Base-by-base conservation (phyloP, 2,329 filamentous ascomycete genomes). In the Venturia aucupariae region DNA sequence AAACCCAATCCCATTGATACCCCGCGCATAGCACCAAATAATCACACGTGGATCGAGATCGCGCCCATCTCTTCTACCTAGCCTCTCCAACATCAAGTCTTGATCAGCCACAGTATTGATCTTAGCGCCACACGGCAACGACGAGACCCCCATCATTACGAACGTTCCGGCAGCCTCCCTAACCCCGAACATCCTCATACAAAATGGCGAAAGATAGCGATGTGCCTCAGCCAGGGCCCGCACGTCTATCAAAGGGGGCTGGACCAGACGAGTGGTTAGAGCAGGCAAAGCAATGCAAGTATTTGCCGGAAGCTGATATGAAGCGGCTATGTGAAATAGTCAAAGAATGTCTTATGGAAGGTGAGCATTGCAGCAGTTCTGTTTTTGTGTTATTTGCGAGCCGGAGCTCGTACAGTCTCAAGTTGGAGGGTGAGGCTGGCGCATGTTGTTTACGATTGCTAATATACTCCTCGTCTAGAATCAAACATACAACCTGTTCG, bases 271-370 rank as follows among this genome's bases (percentile, higher is more conserved):
- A 97, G 79, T 99, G 94, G 94, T 84, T 99, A 39, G 90, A 94
- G 74, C 90, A 95, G 76, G 94, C 94, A 55, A 97, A 96, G 78
- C 90, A 94, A 77, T 97, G 94, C 80, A 94, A 96, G 76, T 97
- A 97, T 76, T 84, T 99, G 62, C 94, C 94, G 61, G 94, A 99
- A 78, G 80, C 88, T 67, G 91, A 95, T 72, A 99, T 99, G 94
- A 99, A 99, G 82, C 90, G 96, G 76, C 84, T 99, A 60, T 99
- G 94, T 76, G 94, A 99, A 80, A 96, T 96, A 74, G 94, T 97
- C 67, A 99, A 99, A 81, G 94, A 97, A 78, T 95, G 91, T 69
- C 83, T 99, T 72, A 99, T 99, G 94, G 94, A 99, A 82, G 91
- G 91, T 94, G 75, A 70, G 79, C 13, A 11, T 10, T 30, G 30